Base-by-base conservation (phyloP, 495 filamentous ascomycete species). In the Glarea lozoyensis region DNA sequence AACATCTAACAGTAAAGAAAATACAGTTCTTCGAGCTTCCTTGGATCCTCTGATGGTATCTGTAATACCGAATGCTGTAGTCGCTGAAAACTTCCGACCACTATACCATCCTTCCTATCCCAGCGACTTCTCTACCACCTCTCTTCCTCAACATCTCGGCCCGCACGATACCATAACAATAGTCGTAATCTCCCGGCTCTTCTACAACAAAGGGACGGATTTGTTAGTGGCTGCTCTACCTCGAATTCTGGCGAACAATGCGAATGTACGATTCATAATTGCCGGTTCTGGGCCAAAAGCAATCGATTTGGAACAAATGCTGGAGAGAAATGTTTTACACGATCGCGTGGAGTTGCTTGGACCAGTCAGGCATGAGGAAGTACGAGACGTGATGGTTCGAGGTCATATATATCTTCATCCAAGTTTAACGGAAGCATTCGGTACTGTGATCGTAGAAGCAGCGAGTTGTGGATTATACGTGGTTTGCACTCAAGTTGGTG, bases 131-230 rank as follows among this genome's bases (percentile, higher is more conserved):
- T 41, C 37, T 3, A 57, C 41, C 39, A 56, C 46, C 40, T 57
- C 46, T 38, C 39, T 38, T 58, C 63, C 33, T 36, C 56, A 30
- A 55, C 66, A 45, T 46, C 70, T 94, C 16, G 84, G 85, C 0
- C 87, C 88, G 1, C 69, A 86, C 39, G 87, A 93, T 49, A 84
- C 75, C 11, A 92, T 98, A 49, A 97, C 89, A 3, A 97, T 97
- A 43, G 88, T 97, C 0, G 90, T 97, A 3, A 89, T 98, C 22
- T 96, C 89, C 4, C 86, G 92, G 16, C 82, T 98, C 10, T 98
- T 96, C 61, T 96, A 97, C 66, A 98, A 98, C 64, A 98, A 98
- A 59, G 92, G 92, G 34, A 97, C 88, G 4, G 93, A 96, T 61
- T 76, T 98, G 0, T 72, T 98, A 0, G 93, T 94, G 21, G 90